Base-by-base conservation (phyloP, 176 grass and related monocot genomes). In the Triticum turgidum region DNA sequence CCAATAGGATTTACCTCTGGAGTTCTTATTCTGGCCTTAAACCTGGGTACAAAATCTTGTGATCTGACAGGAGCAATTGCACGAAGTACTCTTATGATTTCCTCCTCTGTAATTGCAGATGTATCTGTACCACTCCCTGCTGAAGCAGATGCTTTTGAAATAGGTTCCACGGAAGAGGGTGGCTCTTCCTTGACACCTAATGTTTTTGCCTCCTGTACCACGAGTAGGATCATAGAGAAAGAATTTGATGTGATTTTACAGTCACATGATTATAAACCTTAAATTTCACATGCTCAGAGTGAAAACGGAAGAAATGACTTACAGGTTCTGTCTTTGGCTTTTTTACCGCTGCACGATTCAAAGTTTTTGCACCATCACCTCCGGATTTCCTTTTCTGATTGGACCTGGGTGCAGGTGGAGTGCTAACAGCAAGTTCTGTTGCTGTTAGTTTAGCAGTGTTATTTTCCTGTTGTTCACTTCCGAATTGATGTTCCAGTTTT, bases 241-340 rank as follows among this genome's bases (percentile, higher is more conserved):
- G 38, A 41, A 72, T 20, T 58, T 15, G 7, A 12, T 69, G 29
- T 47, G 22, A 76, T 35, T 29, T 49, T 9, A 77, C 44, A 47
- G 47, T 45, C 71, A 84, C 8, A 73, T 78, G 33, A 47, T 56
- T 73, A 27, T 73, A 27, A 82, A 88, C 18, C 35, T 86, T 34
- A 56, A 72, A 70, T 65, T 85, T 85, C 37, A 78, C 35, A 63
- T 51, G 71, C 5, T 22, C 18, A 29, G 17, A 21, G 3, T 61
- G 14, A 37, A 77, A 51, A 86, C 39, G 66, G 62, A 62, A 76
- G n/a, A 73, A 65, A 41, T 32, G 61, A 87, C 93, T 80, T 92
- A 98, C 93, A 74, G 68, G 84, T 63, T 96, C 90, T 17, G 32
- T 69, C 78, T 94, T 98, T 25, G 82, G 37, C 87, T 88, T 92